A percentile compares a stretch with the other conserved stretches of the same genome.
Evolutionary conservation across 495 filamentous ascomycete genomes (phyloP).

Genomic region (Lichenothelia convexa): DNA sequence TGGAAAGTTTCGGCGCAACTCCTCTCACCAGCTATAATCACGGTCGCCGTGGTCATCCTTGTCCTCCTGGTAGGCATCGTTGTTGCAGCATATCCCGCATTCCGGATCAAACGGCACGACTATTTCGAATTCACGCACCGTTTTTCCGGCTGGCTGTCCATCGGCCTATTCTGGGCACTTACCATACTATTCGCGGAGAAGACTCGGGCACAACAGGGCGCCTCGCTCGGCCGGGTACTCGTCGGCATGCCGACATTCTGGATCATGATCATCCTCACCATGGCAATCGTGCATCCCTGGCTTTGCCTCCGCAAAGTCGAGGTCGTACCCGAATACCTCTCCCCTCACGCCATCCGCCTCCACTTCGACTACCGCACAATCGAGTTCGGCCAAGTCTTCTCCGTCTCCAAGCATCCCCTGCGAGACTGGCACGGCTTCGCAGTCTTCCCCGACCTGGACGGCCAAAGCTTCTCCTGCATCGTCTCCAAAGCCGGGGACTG

Average conservation of each 20-base stretch:
- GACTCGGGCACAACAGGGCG: slow-evolving; percentile 9
- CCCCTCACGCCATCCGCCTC: slow-evolving; percentile 50
- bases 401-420: slow-evolving; percentile 39
- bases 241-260: slow-evolving; percentile 44
- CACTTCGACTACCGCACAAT: slow-evolving; percentile 43
- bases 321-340: slow-evolving; percentile 44
- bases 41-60: slow-evolving; percentile 5
- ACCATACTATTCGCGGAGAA: slow-evolving; percentile 19
- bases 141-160: slow-evolving; percentile 42
- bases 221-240: slow-evolving; percentile 25
- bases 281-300: slow-evolving; percentile 49
- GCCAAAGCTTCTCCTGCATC: slow-evolving; percentile 46
- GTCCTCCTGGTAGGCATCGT: slow-evolving; percentile 20
- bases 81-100: slow-evolving; percentile 25
- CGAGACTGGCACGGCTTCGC: slow-evolving; percentile 73
- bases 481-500: slow-evolving; percentile 75
- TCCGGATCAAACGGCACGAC: slow-evolving; percentile 39
- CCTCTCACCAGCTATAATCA: background rate
- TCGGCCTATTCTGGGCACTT: slow-evolving; percentile 41
- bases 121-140: slow-evolving; percentile 49
- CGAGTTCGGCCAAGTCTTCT: slow-evolving; percentile 24
- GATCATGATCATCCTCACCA: slow-evolving; percentile 42
- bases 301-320: slow-evolving; percentile 39
- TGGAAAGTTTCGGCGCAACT: background rate
- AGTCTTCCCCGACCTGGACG: slow-evolving; percentile 39